Evolutionary conservation across 129 eudicot genomes (phyloP).

Genomic region (Apium graveolens): DNA sequence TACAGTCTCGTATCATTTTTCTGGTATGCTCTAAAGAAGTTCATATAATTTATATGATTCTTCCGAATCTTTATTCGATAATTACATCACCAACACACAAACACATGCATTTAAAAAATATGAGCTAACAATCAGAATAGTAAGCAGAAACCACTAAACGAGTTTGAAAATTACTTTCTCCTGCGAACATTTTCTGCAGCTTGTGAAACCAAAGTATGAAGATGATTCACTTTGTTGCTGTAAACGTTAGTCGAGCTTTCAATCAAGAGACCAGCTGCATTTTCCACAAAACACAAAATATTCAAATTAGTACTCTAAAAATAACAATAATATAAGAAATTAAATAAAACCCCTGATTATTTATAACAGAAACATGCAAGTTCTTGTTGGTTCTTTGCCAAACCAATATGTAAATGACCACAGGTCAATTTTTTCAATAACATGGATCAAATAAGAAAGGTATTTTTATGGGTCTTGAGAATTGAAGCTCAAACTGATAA

Average conservation of each 20-base stretch:
- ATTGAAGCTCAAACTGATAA: too few relatives aligned
- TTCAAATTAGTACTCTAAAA: conserved; percentile 1
- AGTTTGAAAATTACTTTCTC: conserved; percentile 36
- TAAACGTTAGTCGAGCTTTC: conserved; percentile 90
- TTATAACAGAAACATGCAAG: neutral
- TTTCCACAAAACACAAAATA: neutral
- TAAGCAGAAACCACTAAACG: neutral
- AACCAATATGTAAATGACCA: too few relatives aligned
- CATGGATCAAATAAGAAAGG: too few relatives aligned
- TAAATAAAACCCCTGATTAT: neutral
- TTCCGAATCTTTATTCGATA: neutral
- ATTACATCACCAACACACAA: neutral
- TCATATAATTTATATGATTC: neutral
- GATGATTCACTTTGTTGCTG: conserved; percentile 79
- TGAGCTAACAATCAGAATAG: neutral
- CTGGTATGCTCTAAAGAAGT: neutral
- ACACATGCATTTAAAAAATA: neutral
- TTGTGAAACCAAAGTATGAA: conserved; percentile 76
- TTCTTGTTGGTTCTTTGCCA: too few relatives aligned
- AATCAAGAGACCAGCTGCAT: conserved; percentile 85
- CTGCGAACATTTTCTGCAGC: conserved; percentile 66
- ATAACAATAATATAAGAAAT: neutral
- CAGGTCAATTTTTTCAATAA: too few relatives aligned
- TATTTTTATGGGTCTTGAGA: too few relatives aligned
- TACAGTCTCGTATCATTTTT: neutral